Evolutionary conservation across 352 stramenopile genomes (phyloP), one percentile per base, ranked within the genome.

Genomic region (Aphanomyces euteiches): DNA sequence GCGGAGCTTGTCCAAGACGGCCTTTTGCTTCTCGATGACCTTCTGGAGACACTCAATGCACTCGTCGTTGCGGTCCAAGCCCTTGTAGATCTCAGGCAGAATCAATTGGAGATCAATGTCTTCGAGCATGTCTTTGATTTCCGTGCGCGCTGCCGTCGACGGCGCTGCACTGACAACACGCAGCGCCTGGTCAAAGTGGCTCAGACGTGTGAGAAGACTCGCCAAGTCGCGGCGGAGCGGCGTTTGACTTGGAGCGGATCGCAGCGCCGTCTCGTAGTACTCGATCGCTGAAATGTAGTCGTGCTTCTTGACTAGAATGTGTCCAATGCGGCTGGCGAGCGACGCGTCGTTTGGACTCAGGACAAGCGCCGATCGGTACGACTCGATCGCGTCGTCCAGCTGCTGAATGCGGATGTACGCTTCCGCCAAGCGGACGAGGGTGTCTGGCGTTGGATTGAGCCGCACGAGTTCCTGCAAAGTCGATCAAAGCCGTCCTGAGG

Each of bases 271-370:
- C 66, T 96, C 86, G 74, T 98, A 98, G 79, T 98, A 98, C 37
- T 97, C 90, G 7, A 98, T 84, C 28, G 94, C 93, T 66, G 94
- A 89, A 59, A 90, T 69, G 74, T 97, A 98, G 78, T 98, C 90
- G 73, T 98, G 94, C 66, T 95, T 98, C 38, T 89, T 84, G 66
- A 97, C 88, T 21, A 98, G 79, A 13, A 96, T 90, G 38, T 89
- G 85, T 40, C 92, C 94, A 40, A 98, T 97, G 39, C 88, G 86
- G 0, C 83, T 82, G 2, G 88, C 88, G 8, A 98, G 82, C 6
- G 82, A 89, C 17, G 86, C 79, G 56, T 93, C 84, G 37, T 79
- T 81, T 3, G 85, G 84, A 64, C 74, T 88, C 5, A 92, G 66
- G 28, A 74, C 74, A 6, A 80, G 78, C 0, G 87, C 87, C 0